Evolutionary conservation across 2,329 filamentous ascomycete species (phyloP).

Genomic region (Cladophialophora chaetospira): DNA sequence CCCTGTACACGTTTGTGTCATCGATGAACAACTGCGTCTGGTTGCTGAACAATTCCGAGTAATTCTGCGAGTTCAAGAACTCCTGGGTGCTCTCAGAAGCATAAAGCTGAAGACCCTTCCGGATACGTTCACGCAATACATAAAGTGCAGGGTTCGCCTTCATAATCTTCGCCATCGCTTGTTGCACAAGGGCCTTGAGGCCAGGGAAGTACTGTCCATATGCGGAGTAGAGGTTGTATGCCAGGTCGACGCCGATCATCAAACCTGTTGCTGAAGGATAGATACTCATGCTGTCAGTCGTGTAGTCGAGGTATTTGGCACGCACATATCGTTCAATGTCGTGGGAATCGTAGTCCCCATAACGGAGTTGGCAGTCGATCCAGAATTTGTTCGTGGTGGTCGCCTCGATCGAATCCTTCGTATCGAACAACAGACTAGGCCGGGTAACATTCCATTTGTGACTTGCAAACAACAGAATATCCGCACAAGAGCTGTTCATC

Average conservation of each 20-base stretch:
- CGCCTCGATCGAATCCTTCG: slow-evolving; percentile 89
- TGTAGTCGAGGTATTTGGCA: slow-evolving; percentile 98
- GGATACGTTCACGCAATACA: slow-evolving; percentile 93
- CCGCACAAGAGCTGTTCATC: slow-evolving; percentile 99
- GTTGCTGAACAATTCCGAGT: slow-evolving; percentile 98
- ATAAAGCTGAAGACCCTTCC: slow-evolving; percentile 96
- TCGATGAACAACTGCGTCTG: slow-evolving; percentile 99
- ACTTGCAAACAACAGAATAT: slow-evolving; percentile 93
- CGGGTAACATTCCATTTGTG: slow-evolving; percentile 99
- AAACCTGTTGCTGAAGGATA: slow-evolving; percentile 95
- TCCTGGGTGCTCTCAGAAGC: slow-evolving; percentile 99
- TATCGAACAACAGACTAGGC: slow-evolving; percentile 91
- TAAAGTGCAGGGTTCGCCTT: slow-evolving; percentile 97
- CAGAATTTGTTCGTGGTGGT: slow-evolving; percentile 99
- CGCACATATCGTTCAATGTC: slow-evolving; percentile 97
- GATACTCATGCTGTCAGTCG: slow-evolving; percentile 97
- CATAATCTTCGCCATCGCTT: slow-evolving; percentile 99
- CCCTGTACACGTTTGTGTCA: slow-evolving; percentile 98
- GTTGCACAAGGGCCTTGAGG: slow-evolving; percentile 90
- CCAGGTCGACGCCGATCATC: slow-evolving; percentile 96
- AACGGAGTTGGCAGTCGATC: slow-evolving; percentile 94
- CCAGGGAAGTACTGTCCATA: slow-evolving; percentile 99
- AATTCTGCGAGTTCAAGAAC: slow-evolving; percentile 98
- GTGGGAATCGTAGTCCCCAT: slow-evolving; percentile 98
- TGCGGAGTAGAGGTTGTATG: slow-evolving; percentile 97